Conservation (phyloP, 768 basidiomycete genomes). For the Phlebiopsis gigantea region DNA sequence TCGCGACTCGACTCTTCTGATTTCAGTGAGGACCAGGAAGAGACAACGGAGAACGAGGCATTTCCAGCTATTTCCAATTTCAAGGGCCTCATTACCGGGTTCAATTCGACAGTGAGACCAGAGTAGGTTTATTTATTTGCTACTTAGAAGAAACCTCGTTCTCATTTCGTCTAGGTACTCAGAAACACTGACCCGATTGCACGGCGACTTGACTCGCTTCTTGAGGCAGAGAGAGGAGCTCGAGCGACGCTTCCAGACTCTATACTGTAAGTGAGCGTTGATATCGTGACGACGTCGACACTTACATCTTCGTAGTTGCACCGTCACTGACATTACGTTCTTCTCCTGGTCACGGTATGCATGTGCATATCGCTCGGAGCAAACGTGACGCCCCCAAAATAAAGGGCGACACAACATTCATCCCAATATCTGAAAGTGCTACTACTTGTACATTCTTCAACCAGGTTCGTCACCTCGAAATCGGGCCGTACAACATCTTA, state of each 20-base stretch:
- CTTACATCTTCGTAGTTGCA: conserved; percentile 38
- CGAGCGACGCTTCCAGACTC: conserved; percentile 46
- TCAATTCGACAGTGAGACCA: conserved; percentile 60
- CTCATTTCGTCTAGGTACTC: conserved; percentile 49
- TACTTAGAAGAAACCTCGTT: background rate
- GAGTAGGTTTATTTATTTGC: conserved; percentile 36
- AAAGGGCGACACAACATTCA: conserved; percentile 44
- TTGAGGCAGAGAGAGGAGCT: conserved; percentile 43
- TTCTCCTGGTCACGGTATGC: conserved; percentile 64
- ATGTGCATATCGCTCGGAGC: conserved; percentile 62
- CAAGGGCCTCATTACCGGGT: conserved; percentile 6
- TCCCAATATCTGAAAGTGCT: conserved; percentile 53
- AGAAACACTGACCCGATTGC: conserved; percentile 41
- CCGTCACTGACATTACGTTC: conserved; percentile 71
- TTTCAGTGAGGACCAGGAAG: background rate
- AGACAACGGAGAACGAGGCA: background rate
- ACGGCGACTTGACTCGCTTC: conserved; percentile 41
- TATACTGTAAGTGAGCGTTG: conserved; percentile 41
- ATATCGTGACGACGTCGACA: background rate
- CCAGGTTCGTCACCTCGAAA: conserved; percentile 33
- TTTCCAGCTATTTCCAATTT: conserved; percentile 11
- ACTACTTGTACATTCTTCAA: conserved; percentile 69
- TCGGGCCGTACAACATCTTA: background rate
- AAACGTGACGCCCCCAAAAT: conserved; percentile 57
- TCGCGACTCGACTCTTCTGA: background rate